Percentiles rank a stretch among this genome's conserved stretches.
Evolutionary conservation across 2,329 filamentous ascomycete genomes (phyloP).

Genomic region (Ophiostoma sp.): DNA sequence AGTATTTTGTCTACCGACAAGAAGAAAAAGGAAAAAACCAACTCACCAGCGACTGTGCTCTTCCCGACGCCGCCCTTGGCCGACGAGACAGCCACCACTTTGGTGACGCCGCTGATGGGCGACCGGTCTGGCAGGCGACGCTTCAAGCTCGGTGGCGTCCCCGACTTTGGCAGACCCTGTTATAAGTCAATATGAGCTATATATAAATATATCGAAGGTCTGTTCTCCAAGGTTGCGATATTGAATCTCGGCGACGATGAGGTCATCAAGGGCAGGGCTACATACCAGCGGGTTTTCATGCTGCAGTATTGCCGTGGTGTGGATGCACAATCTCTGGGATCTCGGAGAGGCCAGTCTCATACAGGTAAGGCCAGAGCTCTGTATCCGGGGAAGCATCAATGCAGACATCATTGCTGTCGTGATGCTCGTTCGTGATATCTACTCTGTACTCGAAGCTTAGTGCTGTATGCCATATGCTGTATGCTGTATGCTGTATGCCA

Average conservation of each 20-base stretch:
- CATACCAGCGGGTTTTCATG: constrained; percentile 87
- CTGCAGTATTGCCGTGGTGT: constrained; percentile 46
- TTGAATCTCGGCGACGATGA: background rate
- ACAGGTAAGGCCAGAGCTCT: background rate
- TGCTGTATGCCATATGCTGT: background rate
- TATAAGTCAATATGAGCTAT: background rate
- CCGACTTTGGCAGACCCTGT: constrained; percentile 79
- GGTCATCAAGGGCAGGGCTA: constrained; percentile 15
- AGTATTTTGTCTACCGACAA: background rate
- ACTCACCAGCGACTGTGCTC: constrained; percentile 75
- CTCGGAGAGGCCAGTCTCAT: background rate
- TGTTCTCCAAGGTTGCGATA: background rate
- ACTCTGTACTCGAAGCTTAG: background rate
- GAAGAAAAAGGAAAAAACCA: accelerated
- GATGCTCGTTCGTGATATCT: background rate
- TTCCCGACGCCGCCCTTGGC: constrained; percentile 98
- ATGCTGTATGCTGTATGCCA: background rate
- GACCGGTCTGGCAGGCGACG: constrained; percentile 75
- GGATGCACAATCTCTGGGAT: constrained; percentile 37
- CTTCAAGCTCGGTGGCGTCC: constrained; percentile 67
- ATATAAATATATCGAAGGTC: background rate
- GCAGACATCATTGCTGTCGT: background rate
- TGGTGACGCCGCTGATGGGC: constrained; percentile 76
- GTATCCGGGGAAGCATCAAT: background rate
- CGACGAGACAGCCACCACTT: constrained; percentile 93